Evolutionary conservation across 2,329 filamentous ascomycete genomes (phyloP), one percentile per base, ranked within the genome.

Genomic region (Fusarium redolens): DNA sequence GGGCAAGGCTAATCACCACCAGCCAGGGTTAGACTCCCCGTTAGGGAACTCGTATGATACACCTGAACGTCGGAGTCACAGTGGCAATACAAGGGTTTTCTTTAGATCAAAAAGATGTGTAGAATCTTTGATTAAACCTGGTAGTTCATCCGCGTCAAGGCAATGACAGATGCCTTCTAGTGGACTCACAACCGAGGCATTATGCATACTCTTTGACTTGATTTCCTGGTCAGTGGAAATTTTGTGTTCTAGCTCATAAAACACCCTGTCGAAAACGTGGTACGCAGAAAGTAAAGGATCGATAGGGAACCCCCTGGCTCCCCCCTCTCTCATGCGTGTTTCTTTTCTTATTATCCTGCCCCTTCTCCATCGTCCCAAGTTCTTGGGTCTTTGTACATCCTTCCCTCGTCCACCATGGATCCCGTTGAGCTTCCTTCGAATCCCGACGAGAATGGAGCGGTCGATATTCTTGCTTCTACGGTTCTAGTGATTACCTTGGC

Each of bases 381-480:
- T 57, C 51, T 54, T 52, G 70, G 72, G 63, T 33, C 43, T 54
- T 59, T 60, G 48, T n/a, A n/a, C 40, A 68, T 35, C 7, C 54
- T 33, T 63, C 43, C 12, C 30, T 35, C 41, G 8, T 44, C 48
- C 38, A 69, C 31, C 55, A 77, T 77, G 76, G 68, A 76, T 62
- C 52, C 63, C 43, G 25, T n/a, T n/a, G 4, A 48, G 18, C 61
- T 72, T 3, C 77, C 75, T 10, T 81, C 79, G 9, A 79, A 81
- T 65, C 79, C 81, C 4, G 65, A 77, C 17, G 84, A 82, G 56
- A 80, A 80, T 62, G 83, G 81, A 60, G 78, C 79, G 1, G 71
- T 73, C 15, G 72, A 78, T 17, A 83, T 87, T n/a, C 76, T 87
- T 17, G 79, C 79, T 2, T 82, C 84, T 15, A 83, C 83, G 3